Conservation (phyloP, 1,284 basidiomycete species). For the Cryptococcus maquisensis region DNA sequence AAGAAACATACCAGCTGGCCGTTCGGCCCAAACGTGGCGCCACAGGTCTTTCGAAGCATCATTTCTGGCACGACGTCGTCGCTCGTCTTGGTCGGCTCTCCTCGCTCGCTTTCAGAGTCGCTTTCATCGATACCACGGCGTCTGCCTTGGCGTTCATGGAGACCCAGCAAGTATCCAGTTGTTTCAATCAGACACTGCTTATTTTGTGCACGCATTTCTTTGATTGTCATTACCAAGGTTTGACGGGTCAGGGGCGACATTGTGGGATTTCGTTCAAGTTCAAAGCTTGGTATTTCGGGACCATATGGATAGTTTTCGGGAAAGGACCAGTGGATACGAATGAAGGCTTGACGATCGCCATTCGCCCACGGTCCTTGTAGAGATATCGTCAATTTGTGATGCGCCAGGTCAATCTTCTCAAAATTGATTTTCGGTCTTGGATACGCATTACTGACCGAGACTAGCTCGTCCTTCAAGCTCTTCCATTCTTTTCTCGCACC, state of each 20-base stretch:
- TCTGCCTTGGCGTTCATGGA: constrained; percentile 39
- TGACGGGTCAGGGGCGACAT: constrained; percentile 71
- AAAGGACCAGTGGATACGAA: constrained; percentile 86
- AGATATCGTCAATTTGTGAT: constrained; percentile 76
- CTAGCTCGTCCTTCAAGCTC: constrained; percentile 78
- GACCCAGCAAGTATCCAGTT: constrained; percentile 69
- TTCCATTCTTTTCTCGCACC: constrained; percentile 45
- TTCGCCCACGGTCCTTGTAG: constrained; percentile 88
- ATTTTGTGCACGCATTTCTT: constrained; percentile 63
- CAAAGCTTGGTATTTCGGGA: constrained; percentile 65
- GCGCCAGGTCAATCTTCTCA: constrained; percentile 79
- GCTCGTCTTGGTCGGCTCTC: constrained; percentile 20
- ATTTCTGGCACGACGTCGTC: constrained; percentile 27
- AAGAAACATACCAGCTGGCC: constrained; percentile 84
- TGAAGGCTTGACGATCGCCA: constrained; percentile 54
- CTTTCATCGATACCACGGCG: constrained; percentile 36
- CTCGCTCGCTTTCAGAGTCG: constrained; percentile 35
- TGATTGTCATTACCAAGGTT: constrained; percentile 68
- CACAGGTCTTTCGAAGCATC: constrained; percentile 41
- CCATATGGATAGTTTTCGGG: constrained; percentile 75
- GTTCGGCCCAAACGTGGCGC: constrained; percentile 69
- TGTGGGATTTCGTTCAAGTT: constrained; percentile 75
- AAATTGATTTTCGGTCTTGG: constrained; percentile 68
- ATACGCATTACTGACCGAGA: constrained; percentile 68
- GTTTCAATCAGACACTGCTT: constrained; percentile 78